These are phyloP conservation scores for Chamaecyparis obtusa DNA, from an alignment of 75 land plant genomes.

Conservation along the genomic window DNA sequence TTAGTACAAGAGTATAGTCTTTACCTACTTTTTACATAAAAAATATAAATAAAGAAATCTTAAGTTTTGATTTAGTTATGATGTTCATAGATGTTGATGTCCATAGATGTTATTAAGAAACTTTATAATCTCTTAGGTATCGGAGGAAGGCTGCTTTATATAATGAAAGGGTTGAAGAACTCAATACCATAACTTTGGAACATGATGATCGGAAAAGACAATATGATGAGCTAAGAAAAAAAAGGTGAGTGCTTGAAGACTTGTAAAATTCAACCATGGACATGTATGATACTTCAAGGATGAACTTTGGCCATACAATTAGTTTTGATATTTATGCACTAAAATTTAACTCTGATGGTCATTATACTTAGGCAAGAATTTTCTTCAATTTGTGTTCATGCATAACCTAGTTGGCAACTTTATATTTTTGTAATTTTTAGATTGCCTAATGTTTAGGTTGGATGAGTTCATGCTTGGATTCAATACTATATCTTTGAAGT, in stretches of 20 bases:
- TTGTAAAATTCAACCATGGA: neutral
- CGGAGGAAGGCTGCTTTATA: constrained; percentile 67
- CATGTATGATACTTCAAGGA: neutral
- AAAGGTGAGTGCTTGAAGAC: constrained; percentile 41
- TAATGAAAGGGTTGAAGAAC: constrained; percentile 74
- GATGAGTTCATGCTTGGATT: constrained; percentile 99
- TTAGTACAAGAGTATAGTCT: neutral
- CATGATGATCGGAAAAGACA: constrained; percentile 78
- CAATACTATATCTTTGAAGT: constrained; percentile 85
- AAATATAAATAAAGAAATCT: neutral
- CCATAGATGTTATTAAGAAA: neutral
- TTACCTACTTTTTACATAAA: no score
- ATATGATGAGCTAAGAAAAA: constrained; percentile 84
- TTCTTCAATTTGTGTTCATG: neutral
- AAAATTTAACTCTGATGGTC: neutral
- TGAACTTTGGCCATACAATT: neutral
- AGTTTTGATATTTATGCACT: neutral
- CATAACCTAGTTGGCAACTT: neutral
- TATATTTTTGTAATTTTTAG: neutral
- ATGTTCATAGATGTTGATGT: neutral
- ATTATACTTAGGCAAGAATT: neutral
- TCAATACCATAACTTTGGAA: constrained; percentile 71
- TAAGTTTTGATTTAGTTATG: neutral
- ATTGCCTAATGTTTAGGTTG: constrained; percentile 40
- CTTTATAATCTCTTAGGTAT: constrained; percentile 49